These are phyloP conservation scores for Calonectria pauciramosa DNA, from an alignment of 2,329 filamentous ascomycete species.

Conservation along the genomic window DNA sequence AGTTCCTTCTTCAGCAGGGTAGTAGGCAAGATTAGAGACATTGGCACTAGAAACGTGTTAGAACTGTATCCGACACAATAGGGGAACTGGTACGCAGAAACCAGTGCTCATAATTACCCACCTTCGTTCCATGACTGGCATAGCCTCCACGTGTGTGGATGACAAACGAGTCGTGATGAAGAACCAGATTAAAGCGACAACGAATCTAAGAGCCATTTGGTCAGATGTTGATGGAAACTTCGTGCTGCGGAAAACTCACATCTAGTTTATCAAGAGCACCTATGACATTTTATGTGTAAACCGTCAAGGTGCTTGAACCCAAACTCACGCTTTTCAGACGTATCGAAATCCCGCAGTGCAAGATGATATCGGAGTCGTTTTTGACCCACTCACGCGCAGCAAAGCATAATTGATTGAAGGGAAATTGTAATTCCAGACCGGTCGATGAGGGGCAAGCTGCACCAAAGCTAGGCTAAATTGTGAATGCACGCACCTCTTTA, in stretches of 20 bases:
- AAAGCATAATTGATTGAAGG: background rate
- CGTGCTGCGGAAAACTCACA: background rate
- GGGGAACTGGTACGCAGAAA: background rate
- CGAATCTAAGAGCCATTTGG: background rate
- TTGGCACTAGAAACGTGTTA: background rate
- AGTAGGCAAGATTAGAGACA: background rate
- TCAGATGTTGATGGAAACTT: background rate
- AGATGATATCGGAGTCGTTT: background rate
- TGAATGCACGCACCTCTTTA: background rate
- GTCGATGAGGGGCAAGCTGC: background rate
- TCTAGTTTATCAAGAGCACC: background rate
- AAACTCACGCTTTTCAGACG: background rate
- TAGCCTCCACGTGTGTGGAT: background rate
- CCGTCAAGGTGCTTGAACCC: background rate
- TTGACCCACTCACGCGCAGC: background rate
- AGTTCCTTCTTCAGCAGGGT: slow-evolving; percentile 18
- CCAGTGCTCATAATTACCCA: background rate
- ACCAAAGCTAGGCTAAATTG: background rate
- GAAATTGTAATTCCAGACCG: background rate
- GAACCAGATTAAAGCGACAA: background rate
- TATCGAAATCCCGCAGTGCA: background rate
- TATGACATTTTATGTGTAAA: background rate
- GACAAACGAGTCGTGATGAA: background rate
- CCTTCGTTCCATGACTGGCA: background rate
- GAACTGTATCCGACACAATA: background rate